phyloP scores from a whole-genome alignment of 768 basidiomycete genomes.

The Boletus sp. region DNA sequence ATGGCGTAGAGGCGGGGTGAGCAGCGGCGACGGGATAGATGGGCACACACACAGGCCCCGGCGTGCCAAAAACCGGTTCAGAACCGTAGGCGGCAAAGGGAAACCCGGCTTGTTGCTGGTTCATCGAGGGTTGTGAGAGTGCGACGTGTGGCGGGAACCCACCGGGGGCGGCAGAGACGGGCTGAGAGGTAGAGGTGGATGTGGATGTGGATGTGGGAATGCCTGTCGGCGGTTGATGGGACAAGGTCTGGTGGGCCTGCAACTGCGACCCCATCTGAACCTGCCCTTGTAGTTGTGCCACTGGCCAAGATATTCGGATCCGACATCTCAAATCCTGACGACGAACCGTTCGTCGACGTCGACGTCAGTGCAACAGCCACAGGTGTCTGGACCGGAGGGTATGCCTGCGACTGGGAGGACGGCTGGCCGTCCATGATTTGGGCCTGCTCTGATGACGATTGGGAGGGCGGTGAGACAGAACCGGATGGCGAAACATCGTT shows the following conservation, averaged over 20 bases:
- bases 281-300: conserved; percentile 24
- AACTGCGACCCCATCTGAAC: conserved; percentile 6
- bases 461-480: conserved; percentile 4
- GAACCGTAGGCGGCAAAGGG: not conserved
- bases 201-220: not conserved
- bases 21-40: not conserved
- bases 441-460: conserved; percentile 3
- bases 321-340: conserved; percentile 15
- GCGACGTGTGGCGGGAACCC: not conserved
- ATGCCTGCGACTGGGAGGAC: not conserved
- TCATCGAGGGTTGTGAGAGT: not conserved
- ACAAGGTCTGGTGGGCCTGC: not conserved
- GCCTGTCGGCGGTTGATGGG: conserved; percentile 4
- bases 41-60: not conserved
- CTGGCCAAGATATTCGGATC: conserved; percentile 25
- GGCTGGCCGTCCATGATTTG: not conserved
- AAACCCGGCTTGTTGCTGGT: not conserved
- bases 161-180: too few species aligned
- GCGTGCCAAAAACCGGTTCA: not conserved
- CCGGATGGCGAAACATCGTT: not conserved
- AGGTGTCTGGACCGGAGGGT: not conserved
- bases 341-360: not conserved
- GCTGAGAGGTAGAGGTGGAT: not conserved
- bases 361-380: not conserved
- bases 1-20: not conserved